phyloP scores from a whole-genome alignment of 1,139 yeast genomes.

The Pichia sp. region DNA sequence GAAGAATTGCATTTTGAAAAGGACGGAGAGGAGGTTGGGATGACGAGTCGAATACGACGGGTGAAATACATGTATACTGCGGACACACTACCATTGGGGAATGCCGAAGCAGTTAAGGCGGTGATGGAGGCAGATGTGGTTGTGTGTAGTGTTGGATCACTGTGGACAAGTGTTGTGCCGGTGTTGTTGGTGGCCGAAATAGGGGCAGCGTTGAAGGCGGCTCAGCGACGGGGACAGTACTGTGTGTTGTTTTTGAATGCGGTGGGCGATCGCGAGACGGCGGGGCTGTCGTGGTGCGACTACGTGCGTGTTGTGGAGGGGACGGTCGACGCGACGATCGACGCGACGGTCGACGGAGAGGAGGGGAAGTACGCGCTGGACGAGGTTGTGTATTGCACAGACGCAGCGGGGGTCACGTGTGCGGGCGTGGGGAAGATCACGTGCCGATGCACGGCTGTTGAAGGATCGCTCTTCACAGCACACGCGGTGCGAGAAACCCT shows the following conservation, averaged over 20 bases:
- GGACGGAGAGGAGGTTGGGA: neutral
- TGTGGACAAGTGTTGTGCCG: slow-evolving; percentile 83
- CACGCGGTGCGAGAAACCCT: neutral
- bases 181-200: slow-evolving; percentile 68
- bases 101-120: slow-evolving; percentile 52
- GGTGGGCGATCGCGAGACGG: slow-evolving; percentile 14
- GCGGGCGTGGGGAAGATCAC: neutral
- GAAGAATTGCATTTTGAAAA: neutral
- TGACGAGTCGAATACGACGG: neutral
- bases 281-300: slow-evolving; percentile 5
- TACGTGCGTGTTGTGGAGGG: neutral
- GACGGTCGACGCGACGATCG: too few species aligned
- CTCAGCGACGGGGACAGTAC: neutral
- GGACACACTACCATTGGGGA: slow-evolving; percentile 58
- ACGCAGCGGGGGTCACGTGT: neutral
- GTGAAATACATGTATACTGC: neutral
- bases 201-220: neutral
- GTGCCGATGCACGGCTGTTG: too few species aligned
- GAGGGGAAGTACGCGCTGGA: too few species aligned
- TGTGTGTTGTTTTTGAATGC: neutral
- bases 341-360: too few species aligned
- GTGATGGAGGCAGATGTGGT: slow-evolving; percentile 50
- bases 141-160: slow-evolving; percentile 78
- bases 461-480: too few species aligned
- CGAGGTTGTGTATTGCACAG: too few species aligned